Base-by-base conservation (phyloP, 805 yeast species). In the Candida insectalens region DNA sequence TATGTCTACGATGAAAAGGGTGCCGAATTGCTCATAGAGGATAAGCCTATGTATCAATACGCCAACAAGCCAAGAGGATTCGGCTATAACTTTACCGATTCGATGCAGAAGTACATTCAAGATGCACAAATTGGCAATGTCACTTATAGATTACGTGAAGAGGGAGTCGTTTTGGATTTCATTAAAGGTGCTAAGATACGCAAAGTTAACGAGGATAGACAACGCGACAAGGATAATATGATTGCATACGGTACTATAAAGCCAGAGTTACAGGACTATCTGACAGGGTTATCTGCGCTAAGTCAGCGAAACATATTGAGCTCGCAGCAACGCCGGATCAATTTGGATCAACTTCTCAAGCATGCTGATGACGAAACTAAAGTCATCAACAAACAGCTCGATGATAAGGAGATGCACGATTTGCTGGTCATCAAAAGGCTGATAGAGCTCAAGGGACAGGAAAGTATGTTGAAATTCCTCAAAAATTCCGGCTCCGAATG, bases 381-480 rank as follows among this genome's bases (percentile, higher is more conserved):
- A 26, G 21, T 42, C 7, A 44, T 43, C 20, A 25, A 40, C 33
- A 45, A 36, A 14, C 28, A 30, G 32, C 34, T 44, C 14, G 19
- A 47, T 3, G 45, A 53, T 22, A 53, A 57, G 3, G 88, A 80
- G 42, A 27, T 71, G 2, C 49, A 57, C 3, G 77, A 77, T 33
- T 60, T 83, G 19, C 39, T 62, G 25, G 60, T 71, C 17, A 69
- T 87, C 29, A 77, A 74, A 46, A 60, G 63, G 44, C 57, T 88
- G 33, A 67, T 88, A 53, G 67, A 72, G 41, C 39, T 70, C 27
- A 87, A 82, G 53, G 95, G 95, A 1, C 69, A 70, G 43, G 83
- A 75, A 4, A 68, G 71, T 31, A 53, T 87, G 29, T 33, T 83
- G 42, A 55, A 69, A 29, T 80, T 84, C 50, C 62, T 85, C 36